Conservation (phyloP, 2,329 filamentous ascomycete genomes). For the Aspergillus puulaauensis region DNA sequence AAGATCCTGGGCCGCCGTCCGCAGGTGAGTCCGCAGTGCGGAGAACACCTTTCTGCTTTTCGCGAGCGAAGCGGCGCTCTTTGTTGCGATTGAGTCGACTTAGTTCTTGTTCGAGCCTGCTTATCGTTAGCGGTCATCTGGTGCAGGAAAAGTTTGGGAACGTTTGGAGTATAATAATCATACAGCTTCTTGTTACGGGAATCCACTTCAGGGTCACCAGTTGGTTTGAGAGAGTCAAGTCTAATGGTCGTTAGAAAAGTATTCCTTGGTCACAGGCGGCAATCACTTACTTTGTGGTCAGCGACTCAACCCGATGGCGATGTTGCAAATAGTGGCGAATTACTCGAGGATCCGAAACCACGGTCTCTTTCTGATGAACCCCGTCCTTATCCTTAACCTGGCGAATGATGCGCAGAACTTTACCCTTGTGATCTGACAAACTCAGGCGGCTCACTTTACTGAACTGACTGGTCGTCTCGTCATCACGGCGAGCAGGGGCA, state of each 20-base stretch:
- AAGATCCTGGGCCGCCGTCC: conserved; percentile 43
- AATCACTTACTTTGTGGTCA: conserved; percentile 67
- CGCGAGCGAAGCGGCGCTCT: conserved; percentile 82
- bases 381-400: conserved; percentile 65
- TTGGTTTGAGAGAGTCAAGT: conserved; percentile 61
- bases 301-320: conserved; percentile 68
- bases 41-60: conserved; percentile 74
- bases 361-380: conserved; percentile 57
- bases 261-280: not conserved
- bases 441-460: conserved; percentile 71
- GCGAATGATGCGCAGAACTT: conserved; percentile 71
- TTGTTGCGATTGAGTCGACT: conserved; percentile 86
- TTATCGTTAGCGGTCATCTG: conserved; percentile 8
- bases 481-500: conserved; percentile 53
- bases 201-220: conserved; percentile 67
- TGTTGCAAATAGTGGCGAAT: conserved; percentile 85
- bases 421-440: conserved; percentile 67
- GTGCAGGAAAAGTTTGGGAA: not conserved
- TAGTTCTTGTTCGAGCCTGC: conserved; percentile 70
- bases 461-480: conserved; percentile 80
- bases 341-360: conserved; percentile 77
- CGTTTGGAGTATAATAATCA: conserved; percentile 13
- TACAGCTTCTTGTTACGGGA: conserved; percentile 60
- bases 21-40: conserved; percentile 47
- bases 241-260: conserved; percentile 33